Base-by-base conservation (phyloP, 495 filamentous ascomycete species). In the Hapsidospora chrysogenum region DNA sequence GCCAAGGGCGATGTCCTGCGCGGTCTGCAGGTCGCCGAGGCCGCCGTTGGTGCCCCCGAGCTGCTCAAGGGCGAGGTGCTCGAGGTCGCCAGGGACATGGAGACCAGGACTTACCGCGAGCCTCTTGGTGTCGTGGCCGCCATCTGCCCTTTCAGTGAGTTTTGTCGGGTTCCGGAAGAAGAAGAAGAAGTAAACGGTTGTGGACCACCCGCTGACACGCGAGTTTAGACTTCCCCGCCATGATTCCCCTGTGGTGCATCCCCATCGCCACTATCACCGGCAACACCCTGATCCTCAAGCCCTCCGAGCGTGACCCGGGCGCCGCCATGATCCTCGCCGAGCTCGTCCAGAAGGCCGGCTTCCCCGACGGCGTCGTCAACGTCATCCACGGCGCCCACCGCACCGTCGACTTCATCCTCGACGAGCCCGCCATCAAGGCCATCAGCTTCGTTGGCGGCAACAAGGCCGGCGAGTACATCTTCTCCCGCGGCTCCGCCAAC, bases 61-160 rank as follows among this genome's bases (percentile, higher is more conserved):
- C 80, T 95, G 54, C 67, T 96, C 56, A 82, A 81, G 40, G 89
- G 89, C 21, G 87, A 96, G 57, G 74, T 99, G 19, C 63, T 99
- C 22, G 92, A 99, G 62, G 89, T 99, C 7, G 77, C 87, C 32
- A 94, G 92, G 68, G 89, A 99, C 54, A 99, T 99, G 89, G 89
- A 99, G 66, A 99, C 89, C 7, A 62, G 89, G 42, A 82, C 72
- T 42, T 96, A 96, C 51, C 69, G 72, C 33, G 89, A 99, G 63
- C 89, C 89, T 31, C 57, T 99, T 48, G 89, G 89, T 38, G 78
- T 99, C 30, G 84, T 92, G 32, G 89, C 89, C 17, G 83, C 92
- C 31, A 99, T 99, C 42, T 99, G 92, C 63, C 89, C 89, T 14
- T 99, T 99, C 56, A 99, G 85, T 93, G 62, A 52, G 83, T 70